phyloP scores from a whole-genome alignment of 164 flowering plant genomes.

The Annona cherimola region DNA sequence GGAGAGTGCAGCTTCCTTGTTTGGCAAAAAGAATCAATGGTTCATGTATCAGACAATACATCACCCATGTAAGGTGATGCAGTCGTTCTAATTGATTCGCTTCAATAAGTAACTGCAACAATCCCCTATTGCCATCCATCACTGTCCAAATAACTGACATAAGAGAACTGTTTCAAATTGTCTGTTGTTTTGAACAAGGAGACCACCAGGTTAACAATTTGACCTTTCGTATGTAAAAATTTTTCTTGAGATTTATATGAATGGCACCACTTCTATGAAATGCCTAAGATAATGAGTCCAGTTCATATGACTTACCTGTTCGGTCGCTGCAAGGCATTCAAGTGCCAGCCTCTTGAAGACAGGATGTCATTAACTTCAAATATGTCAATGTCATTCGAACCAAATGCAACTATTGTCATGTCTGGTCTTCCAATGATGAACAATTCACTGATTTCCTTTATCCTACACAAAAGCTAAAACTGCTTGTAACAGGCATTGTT shows the following conservation, averaged over 20 bases:
- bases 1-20: not conserved
- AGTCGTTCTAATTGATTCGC: too few species aligned
- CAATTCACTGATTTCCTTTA: slow-evolving; percentile 69
- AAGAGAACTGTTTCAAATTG: too few species aligned
- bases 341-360: slow-evolving; percentile 95
- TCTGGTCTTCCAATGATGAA: slow-evolving; percentile 84
- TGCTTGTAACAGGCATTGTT: not conserved
- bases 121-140: too few species aligned
- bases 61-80: too few species aligned
- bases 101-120: too few species aligned
- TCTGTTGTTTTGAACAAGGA: too few species aligned
- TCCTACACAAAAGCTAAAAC: slow-evolving; percentile 28
- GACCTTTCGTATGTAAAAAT: too few species aligned
- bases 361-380: slow-evolving; percentile 88
- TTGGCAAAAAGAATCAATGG: not conserved
- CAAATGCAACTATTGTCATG: slow-evolving; percentile 91
- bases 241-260: too few species aligned
- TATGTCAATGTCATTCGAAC: slow-evolving; percentile 71
- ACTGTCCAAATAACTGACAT: too few species aligned
- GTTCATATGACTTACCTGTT: slow-evolving; percentile 48
- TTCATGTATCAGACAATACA: not conserved
- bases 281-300: too few species aligned
- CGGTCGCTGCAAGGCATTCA: slow-evolving; percentile 91
- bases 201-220: too few species aligned
- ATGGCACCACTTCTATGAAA: too few species aligned